phyloP scores from a whole-genome alignment of 1,139 yeast species.

The Candida buenavistaensis region DNA sequence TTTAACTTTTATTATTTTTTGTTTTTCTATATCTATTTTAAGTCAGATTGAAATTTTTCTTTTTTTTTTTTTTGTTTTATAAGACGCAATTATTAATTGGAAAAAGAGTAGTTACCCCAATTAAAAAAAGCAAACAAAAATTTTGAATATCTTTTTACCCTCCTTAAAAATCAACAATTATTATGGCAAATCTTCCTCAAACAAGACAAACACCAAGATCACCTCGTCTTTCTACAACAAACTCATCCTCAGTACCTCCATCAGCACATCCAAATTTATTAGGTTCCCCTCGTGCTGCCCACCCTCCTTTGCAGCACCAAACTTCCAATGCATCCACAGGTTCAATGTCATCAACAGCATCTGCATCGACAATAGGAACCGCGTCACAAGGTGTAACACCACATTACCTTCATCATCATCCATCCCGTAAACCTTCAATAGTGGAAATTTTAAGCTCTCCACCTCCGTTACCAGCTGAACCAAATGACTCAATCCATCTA shows the following conservation, averaged over 20 bases:
- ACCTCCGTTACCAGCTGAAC: conserved; percentile 56
- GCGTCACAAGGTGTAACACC: neutral
- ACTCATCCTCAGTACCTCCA: conserved; percentile 1
- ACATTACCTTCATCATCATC: conserved; percentile 15
- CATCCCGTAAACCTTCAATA: conserved; percentile 66
- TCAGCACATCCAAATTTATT: too few relatives aligned
- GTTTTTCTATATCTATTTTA: too few relatives aligned
- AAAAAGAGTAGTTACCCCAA: too few relatives aligned
- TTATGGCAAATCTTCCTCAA: conserved; percentile 14
- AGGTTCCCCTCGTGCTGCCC: conserved; percentile 10
- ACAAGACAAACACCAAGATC: conserved; percentile 13
- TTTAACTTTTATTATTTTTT: too few relatives aligned
- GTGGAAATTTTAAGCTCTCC: conserved; percentile 84
- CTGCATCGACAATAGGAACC: conserved; percentile 2
- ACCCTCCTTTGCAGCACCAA: conserved; percentile 10
- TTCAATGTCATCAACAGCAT: conserved; percentile 4
- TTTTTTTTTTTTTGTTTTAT: too few relatives aligned
- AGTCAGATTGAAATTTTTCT: too few relatives aligned
- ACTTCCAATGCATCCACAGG: conserved; percentile 1
- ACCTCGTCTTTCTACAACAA: conserved; percentile 8
- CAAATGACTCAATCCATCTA: conserved; percentile 33
- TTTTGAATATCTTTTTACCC: too few relatives aligned
- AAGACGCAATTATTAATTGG: too few relatives aligned
- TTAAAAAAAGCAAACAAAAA: too few relatives aligned
- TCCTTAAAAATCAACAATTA: neutral